Conservation (phyloP, 192 early-diverging fungal genomes). For the Coemansia sp. region DNA sequence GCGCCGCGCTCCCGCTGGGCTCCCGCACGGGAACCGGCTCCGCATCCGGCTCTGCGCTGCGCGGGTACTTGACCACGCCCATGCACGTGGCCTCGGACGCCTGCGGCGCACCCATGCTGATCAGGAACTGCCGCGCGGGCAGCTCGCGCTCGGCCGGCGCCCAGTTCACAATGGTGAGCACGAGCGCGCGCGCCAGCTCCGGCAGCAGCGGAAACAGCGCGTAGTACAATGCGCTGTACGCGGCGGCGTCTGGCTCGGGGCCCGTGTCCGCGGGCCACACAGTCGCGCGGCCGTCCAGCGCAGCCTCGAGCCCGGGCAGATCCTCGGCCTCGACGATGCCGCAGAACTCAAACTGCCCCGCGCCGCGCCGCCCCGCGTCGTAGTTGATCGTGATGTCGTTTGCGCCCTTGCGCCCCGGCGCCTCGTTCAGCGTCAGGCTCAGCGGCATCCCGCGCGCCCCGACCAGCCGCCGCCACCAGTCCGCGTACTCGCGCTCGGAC, state of each 20-base stretch:
- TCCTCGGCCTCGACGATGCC: slow-evolving; percentile 49
- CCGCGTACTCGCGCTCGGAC: slow-evolving; percentile 49
- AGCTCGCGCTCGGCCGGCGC: slow-evolving; percentile 44
- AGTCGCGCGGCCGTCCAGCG: slow-evolving; percentile 13
- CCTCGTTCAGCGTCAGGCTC: slow-evolving; percentile 34
- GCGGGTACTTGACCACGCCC: slow-evolving; percentile 37
- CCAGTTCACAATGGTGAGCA: slow-evolving; percentile 41
- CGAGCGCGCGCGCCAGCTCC: slow-evolving; percentile 26
- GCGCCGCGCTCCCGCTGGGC: neutral
- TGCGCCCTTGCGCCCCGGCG: neutral
- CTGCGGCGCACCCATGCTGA: slow-evolving; percentile 13
- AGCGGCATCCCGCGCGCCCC: slow-evolving; percentile 35
- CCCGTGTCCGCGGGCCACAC: slow-evolving; percentile 27
- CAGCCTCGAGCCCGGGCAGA: slow-evolving; percentile 31
- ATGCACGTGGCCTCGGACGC: slow-evolving; percentile 28
- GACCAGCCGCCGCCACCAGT: slow-evolving; percentile 51
- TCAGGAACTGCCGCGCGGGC: slow-evolving; percentile 21
- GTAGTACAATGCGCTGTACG: slow-evolving; percentile 15
- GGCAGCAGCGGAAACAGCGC: slow-evolving; percentile 44
- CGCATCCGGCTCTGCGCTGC: neutral
- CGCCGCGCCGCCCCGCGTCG: neutral
- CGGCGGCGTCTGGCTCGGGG: neutral
- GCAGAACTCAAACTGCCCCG: slow-evolving; percentile 31
- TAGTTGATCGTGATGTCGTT: slow-evolving; percentile 46
- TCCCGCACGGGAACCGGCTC: no score